A percentile compares a stretch with the other conserved stretches of the same genome.
Conservation (phyloP, 352 stramenopile genomes). For the Poterioochromonas sp. region DNA sequence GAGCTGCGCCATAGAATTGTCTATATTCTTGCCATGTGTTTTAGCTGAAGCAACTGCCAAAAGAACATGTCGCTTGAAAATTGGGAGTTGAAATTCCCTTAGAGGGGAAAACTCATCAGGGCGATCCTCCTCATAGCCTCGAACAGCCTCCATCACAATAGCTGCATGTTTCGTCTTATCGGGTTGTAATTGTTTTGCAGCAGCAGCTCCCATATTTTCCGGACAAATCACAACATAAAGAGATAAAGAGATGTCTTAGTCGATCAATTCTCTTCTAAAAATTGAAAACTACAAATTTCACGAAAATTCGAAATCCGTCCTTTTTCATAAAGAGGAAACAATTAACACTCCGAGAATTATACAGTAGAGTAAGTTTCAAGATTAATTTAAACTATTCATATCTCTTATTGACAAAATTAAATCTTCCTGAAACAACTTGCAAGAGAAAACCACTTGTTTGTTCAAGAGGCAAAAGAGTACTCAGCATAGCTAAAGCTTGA, state of each 20-base stretch:
- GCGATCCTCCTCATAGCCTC: neutral
- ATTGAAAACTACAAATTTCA: too few relatives aligned
- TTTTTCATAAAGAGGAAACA: too few relatives aligned
- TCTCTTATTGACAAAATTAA: neutral
- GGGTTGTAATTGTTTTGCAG: neutral
- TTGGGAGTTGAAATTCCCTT: neutral
- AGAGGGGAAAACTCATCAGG: neutral
- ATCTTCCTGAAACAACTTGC: neutral
- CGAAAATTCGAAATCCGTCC: too few relatives aligned
- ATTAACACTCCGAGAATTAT: too few relatives aligned
- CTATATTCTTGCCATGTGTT: slow-evolving; percentile 12
- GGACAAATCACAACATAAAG: neutral
- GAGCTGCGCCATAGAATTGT: neutral
- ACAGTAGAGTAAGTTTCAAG: too few relatives aligned
- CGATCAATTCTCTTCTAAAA: too few relatives aligned
- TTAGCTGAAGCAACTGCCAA: neutral
- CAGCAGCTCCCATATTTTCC: slow-evolving; percentile 7
- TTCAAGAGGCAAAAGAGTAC: neutral
- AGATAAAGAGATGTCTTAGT: neutral
- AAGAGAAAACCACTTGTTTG: neutral
- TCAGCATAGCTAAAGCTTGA: neutral
- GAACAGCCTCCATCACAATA: neutral
- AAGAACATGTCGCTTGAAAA: slow-evolving; percentile 1
- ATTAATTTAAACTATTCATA: neutral
- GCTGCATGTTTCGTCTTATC: slow-evolving; percentile 12